Evolutionary conservation across 176 grass and related monocot species (phyloP).

Genomic region (Cenchrus fungigraminus): DNA sequence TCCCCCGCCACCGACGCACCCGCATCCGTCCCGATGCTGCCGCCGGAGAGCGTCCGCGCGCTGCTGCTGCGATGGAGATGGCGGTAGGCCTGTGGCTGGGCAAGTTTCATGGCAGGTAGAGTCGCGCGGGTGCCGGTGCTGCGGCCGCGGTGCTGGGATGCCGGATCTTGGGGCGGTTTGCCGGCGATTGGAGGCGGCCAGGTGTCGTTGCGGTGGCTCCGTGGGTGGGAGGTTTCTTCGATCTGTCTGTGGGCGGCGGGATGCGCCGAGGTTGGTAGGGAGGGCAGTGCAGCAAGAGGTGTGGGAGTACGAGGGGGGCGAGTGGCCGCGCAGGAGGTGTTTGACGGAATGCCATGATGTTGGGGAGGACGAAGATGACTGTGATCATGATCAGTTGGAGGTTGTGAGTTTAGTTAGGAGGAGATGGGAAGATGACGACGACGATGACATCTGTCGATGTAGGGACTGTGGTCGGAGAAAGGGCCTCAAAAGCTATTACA

Average conservation of each 20-base stretch:
- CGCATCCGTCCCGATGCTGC: slow-evolving; percentile 30
- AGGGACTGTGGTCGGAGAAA: slow-evolving; percentile 44
- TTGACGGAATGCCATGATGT: slow-evolving; percentile 43
- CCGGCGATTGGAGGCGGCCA: slow-evolving; percentile 22
- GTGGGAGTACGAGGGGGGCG: slow-evolving; percentile 49
- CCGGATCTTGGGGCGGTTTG: slow-evolving; percentile 36
- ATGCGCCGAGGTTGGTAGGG: slow-evolving; percentile 37
- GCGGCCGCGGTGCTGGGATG: slow-evolving; percentile 17
- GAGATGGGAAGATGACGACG: slow-evolving; percentile 41
- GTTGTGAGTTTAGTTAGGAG: slow-evolving; percentile 6
- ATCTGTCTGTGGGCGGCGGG: background rate
- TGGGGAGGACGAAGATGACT: slow-evolving; percentile 37
- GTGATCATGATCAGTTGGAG: slow-evolving; percentile 23
- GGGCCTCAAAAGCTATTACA: slow-evolving; percentile 24
- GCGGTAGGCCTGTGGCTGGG: background rate
- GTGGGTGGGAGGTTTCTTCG: background rate
- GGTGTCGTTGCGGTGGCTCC: slow-evolving; percentile 10
- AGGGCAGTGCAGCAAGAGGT: slow-evolving; percentile 47
- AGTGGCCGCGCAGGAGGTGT: slow-evolving; percentile 44
- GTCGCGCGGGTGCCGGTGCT: slow-evolving; percentile 12
- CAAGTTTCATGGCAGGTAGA: slow-evolving; percentile 12
- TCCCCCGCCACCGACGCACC: slow-evolving; percentile 28
- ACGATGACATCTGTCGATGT: background rate
- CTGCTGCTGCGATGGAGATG: background rate
- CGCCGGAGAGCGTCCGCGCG: slow-evolving; percentile 8